Percentiles rank a stretch among this genome's conserved stretches.
Conservation (phyloP, 192 early-diverging fungal genomes). For the Umbelopsis sp. region DNA sequence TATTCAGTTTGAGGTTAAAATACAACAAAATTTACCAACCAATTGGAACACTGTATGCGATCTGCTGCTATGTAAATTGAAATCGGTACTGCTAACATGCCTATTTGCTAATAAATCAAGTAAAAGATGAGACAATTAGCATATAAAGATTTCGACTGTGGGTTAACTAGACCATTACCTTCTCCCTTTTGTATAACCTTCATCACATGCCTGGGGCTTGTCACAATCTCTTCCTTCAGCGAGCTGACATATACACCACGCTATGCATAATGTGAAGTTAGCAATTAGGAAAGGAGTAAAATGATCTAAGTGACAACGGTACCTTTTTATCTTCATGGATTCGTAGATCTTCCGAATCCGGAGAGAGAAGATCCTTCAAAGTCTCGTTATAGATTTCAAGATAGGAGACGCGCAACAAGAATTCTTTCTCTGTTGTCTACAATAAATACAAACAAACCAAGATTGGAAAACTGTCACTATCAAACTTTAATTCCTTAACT, state of each 20-base stretch:
- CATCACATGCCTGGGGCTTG: slow-evolving; percentile 70
- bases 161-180: slow-evolving; percentile 28
- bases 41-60: slow-evolving; percentile 98
- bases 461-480: neutral
- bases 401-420: slow-evolving; percentile 93
- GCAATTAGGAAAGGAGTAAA: neutral
- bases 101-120: slow-evolving; percentile 57
- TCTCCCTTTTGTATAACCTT: slow-evolving; percentile 78
- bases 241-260: slow-evolving; percentile 75
- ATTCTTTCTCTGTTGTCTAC: slow-evolving; percentile 72
- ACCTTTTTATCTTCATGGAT: slow-evolving; percentile 78
- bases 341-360: slow-evolving; percentile 78
- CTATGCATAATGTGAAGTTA: slow-evolving; percentile 25
- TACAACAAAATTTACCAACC: slow-evolving; percentile 38
- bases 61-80: slow-evolving; percentile 88
- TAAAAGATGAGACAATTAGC: neutral
- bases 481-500: neutral
- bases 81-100: slow-evolving; percentile 88
- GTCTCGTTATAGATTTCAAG: slow-evolving; percentile 98
- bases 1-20: neutral
- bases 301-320: neutral
- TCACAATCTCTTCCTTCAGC: slow-evolving; percentile 76
- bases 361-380: slow-evolving; percentile 87
- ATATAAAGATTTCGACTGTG: neutral
- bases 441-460: slow-evolving; percentile 4